Percentiles rank a stretch among this genome's conserved stretches.
These are phyloP conservation scores for Tetrapyrgos nigripes DNA, from an alignment of 1,284 basidiomycete genomes.

Conservation along the genomic window DNA sequence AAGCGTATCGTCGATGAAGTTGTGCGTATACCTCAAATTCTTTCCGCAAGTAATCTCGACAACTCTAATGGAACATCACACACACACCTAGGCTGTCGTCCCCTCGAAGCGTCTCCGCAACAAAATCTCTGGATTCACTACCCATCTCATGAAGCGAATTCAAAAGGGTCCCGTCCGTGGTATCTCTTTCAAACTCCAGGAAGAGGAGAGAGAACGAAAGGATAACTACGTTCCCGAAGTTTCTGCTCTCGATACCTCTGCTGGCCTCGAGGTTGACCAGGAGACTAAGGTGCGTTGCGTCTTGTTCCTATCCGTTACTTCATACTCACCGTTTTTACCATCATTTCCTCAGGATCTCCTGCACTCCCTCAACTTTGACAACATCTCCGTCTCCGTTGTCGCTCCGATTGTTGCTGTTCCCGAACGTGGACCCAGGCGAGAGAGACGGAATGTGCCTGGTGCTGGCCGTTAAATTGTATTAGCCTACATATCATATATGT, in stretches of 20 bases:
- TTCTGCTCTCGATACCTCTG: conserved; percentile 87
- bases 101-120: conserved; percentile 99
- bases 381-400: conserved; percentile 77
- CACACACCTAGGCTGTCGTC: conserved; percentile 85
- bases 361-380: conserved; percentile 90
- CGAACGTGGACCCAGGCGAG: conserved; percentile 77
- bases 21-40: conserved; percentile 53
- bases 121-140: conserved; percentile 99
- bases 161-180: conserved; percentile 99
- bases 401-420: conserved; percentile 71
- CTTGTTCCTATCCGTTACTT: not conserved
- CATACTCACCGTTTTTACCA: not conserved
- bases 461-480: conserved; percentile 52
- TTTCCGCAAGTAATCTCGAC: not conserved
- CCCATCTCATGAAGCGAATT: conserved; percentile 99
- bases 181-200: conserved; percentile 99
- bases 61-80: not conserved
- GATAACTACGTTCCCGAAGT: conserved; percentile 98
- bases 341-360: conserved; percentile 75
- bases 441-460: conserved; percentile 86
- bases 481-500: too few species aligned
- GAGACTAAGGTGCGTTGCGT: conserved; percentile 84
- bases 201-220: conserved; percentile 99
- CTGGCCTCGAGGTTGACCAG: conserved; percentile 85
- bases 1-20: conserved; percentile 99